phyloP scores from a whole-genome alignment of 805 yeast species.

The Millerozyma acaciae region DNA sequence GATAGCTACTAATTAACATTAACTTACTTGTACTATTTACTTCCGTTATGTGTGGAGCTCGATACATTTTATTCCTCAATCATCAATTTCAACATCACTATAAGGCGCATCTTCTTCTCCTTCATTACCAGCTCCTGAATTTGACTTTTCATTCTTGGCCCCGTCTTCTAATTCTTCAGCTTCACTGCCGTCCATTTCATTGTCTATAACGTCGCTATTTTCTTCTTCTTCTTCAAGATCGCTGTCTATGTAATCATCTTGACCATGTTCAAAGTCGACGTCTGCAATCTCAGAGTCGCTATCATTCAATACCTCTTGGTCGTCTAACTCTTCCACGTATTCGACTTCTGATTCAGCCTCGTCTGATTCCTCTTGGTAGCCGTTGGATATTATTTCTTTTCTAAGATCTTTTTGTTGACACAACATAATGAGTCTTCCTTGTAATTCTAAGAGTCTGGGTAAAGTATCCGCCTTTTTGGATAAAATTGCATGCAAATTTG shows the following conservation, averaged over 20 bases:
- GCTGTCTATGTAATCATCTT: slow-evolving; percentile 13
- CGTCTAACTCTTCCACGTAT: slow-evolving; percentile 65
- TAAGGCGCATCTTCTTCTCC: slow-evolving; percentile 18
- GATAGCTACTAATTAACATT: not conserved
- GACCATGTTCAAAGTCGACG: slow-evolving; percentile 5
- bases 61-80: no score
- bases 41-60: slow-evolving; percentile 2
- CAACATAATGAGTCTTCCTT: slow-evolving; percentile 47
- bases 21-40: slow-evolving; percentile 4
- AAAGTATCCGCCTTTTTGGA: slow-evolving; percentile 46
- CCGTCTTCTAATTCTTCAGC: slow-evolving; percentile 7
- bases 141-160: slow-evolving; percentile 6
- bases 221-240: slow-evolving; percentile 9
- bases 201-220: slow-evolving; percentile 4
- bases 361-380: slow-evolving; percentile 21
- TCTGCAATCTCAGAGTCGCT: slow-evolving; percentile 18
- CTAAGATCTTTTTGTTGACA: slow-evolving; percentile 41
- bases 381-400: slow-evolving; percentile 32
- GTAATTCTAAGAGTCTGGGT: slow-evolving; percentile 48
- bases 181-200: slow-evolving; percentile 1
- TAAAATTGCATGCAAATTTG: slow-evolving; percentile 43
- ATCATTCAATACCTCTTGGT: slow-evolving; percentile 28
- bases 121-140: slow-evolving; percentile 9
- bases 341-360: slow-evolving; percentile 55
- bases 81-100: slow-evolving; percentile 17